A percentile compares a stretch with the other conserved stretches of the same genome.
These are phyloP conservation scores for Sporothrix mexicana DNA, from an alignment of 2,329 filamentous ascomycete genomes.

Conservation along the genomic window DNA sequence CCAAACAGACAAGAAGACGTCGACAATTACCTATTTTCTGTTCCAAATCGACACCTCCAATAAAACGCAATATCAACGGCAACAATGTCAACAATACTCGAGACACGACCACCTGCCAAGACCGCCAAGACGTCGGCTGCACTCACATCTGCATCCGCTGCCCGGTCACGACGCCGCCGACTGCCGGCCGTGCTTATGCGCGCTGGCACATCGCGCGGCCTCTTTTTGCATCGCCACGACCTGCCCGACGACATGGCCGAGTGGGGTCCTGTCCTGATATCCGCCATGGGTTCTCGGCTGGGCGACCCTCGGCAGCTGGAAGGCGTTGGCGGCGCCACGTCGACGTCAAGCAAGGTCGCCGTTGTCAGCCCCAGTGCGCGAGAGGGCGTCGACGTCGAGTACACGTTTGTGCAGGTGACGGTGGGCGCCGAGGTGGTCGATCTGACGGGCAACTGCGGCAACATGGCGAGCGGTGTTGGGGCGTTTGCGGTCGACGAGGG, in stretches of 20 bases:
- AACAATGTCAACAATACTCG: neutral
- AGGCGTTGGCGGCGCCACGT: slow-evolving; percentile 66
- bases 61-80: neutral
- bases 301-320: slow-evolving; percentile 64
- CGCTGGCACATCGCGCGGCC: slow-evolving; percentile 66
- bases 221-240: slow-evolving; percentile 61
- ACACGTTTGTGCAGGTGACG: slow-evolving; percentile 67
- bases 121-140: neutral
- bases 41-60: neutral
- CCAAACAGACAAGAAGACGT: neutral
- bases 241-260: slow-evolving; percentile 54
- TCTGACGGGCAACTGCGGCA: slow-evolving; percentile 66
- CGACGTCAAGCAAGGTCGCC: slow-evolving; percentile 66
- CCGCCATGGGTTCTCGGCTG: slow-evolving; percentile 60
- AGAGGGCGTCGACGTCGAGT: slow-evolving; percentile 62
- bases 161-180: slow-evolving; percentile 12
- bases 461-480: slow-evolving; percentile 65
- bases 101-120: slow-evolving; percentile 6
- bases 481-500: slow-evolving; percentile 63
- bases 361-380: slow-evolving; percentile 53
- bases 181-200: slow-evolving; percentile 64
- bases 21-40: neutral
- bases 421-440: slow-evolving; percentile 62
- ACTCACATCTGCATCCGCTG: neutral
- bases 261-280: slow-evolving; percentile 61